Percentiles rank a stretch among this genome's conserved stretches.
Conservation (phyloP, 202 grass and related monocot species). For the Panicum virgatum region DNA sequence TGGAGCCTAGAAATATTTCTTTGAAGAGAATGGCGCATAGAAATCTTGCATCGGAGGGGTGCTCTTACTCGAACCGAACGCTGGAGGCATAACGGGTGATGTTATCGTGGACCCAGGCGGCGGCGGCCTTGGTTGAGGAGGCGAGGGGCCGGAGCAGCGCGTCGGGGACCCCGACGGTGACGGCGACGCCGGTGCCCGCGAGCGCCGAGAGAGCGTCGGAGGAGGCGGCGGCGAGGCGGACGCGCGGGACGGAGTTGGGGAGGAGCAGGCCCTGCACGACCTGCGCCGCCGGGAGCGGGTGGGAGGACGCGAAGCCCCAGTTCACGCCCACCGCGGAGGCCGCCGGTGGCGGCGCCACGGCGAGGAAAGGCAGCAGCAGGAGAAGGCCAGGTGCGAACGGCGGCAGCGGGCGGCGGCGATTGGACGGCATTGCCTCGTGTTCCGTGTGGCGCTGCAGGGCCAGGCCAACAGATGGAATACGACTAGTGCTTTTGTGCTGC, state of each 20-base stretch:
- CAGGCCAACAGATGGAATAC: no score
- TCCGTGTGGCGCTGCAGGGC: conserved; percentile 22
- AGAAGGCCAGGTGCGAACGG: conserved; percentile 12
- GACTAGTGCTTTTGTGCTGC: not conserved
- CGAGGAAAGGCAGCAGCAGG: conserved; percentile 30
- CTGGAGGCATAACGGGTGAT: conserved; percentile 75
- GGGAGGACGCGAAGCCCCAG: conserved; percentile 74
- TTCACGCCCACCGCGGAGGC: conserved; percentile 63
- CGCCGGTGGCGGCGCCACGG: not conserved
- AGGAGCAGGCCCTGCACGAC: conserved; percentile 68
- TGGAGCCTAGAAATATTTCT: no score
- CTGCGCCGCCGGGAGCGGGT: conserved; percentile 58
- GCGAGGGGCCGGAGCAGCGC: conserved; percentile 69
- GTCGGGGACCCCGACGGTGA: conserved; percentile 76
- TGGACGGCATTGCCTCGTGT: conserved; percentile 53
- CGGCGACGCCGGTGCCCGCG: conserved; percentile 62
- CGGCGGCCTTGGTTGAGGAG: conserved; percentile 72
- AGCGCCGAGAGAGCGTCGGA: conserved; percentile 64
- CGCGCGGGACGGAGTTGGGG: conserved; percentile 68
- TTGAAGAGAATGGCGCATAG: not conserved
- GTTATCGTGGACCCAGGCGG: conserved; percentile 88
- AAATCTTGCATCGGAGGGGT: conserved; percentile 9
- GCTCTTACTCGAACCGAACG: conserved; percentile 80
- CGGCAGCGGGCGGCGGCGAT: conserved; percentile 19
- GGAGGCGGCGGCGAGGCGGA: conserved; percentile 72